phyloP scores from a whole-genome alignment of 495 filamentous ascomycete genomes.

The Aspergillus egyptiacus region DNA sequence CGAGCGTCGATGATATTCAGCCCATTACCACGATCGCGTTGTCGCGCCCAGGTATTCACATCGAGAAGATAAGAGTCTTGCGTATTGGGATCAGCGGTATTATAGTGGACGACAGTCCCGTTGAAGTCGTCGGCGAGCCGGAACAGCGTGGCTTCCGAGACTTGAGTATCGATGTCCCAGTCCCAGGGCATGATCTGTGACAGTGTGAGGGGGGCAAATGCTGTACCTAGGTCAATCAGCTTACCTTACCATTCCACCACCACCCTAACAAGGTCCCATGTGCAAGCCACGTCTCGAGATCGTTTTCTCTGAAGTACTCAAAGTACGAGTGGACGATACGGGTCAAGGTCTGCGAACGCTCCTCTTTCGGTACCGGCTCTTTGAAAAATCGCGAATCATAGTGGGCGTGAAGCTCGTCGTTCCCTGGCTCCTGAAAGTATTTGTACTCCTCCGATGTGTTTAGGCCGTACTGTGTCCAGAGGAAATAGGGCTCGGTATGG shows the following conservation, averaged over 20 bases:
- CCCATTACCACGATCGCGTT: slow-evolving; percentile 57
- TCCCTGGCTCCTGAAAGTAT: slow-evolving; percentile 55
- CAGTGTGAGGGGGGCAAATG: background rate
- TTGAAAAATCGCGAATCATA: slow-evolving; percentile 69
- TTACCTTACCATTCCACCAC: slow-evolving; percentile 81
- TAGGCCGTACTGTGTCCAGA: slow-evolving; percentile 29
- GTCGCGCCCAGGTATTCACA: slow-evolving; percentile 62
- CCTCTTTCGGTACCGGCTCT: slow-evolving; percentile 52
- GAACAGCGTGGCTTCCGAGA: slow-evolving; percentile 55
- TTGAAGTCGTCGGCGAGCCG: slow-evolving; percentile 61
- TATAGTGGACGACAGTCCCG: slow-evolving; percentile 56
- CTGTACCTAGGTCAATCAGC: background rate
- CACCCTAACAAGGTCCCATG: slow-evolving; percentile 83
- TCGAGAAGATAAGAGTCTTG: slow-evolving; percentile 65
- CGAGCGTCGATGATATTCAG: slow-evolving; percentile 79
- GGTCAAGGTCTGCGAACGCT: slow-evolving; percentile 56
- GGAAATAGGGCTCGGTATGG: slow-evolving; percentile 13
- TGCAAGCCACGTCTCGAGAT: slow-evolving; percentile 78
- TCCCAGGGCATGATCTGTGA: slow-evolving; percentile 74
- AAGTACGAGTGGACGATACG: slow-evolving; percentile 72
- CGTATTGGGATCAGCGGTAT: slow-evolving; percentile 23
- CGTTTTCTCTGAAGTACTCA: slow-evolving; percentile 53
- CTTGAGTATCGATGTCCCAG: slow-evolving; percentile 81
- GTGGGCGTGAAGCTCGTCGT: slow-evolving; percentile 52
- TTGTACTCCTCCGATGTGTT: slow-evolving; percentile 37